Evolutionary conservation across 2,329 filamentous ascomycete species (phyloP), one percentile per base, ranked within the genome.

Genomic region (Ambrosiella cleistominuta): DNA sequence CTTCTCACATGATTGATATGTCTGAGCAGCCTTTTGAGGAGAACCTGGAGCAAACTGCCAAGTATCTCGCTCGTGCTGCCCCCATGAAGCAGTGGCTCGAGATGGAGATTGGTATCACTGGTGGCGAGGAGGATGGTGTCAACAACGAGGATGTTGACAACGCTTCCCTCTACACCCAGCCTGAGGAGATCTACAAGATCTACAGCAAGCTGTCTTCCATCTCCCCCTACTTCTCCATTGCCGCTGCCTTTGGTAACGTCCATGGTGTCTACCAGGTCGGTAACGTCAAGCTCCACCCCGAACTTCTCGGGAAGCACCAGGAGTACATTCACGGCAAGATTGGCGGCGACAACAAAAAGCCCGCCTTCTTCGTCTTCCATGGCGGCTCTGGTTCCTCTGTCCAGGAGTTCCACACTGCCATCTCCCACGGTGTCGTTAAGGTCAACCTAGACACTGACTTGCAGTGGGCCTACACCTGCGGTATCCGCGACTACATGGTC

Each of bases 21-120:
- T 93, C 86, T 35, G 93, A 96, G 77, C 91, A 97, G 78, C 70
- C 81, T 45, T 86, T 95, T 64, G 81, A 93, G 62, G 88, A 80
- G 75, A 97, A 98, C 82, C 85, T 98, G 68, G 71, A 85, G 69
- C 96, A 88, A 69, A 97, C 91, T 62, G 87, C 86, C 70, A 81
- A 84, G 72, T 96, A 98, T 79, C 81, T 97, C 63, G 85, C 95
- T 82, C 86, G 91, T 66, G 88, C 86, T 69, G 88, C 89, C 54
- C 89, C 90, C 66, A 88, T 96, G 88, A 95, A 94, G 81, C 89
- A 96, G 75, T 97, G 88, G 88, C 82, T 98, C 65, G 93, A 98
- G 82, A 98, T 97, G 91, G 86, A 88, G 71, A 77, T 75, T 64
- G 70, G 71, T 70, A 94, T 96, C 74, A 97, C 93, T 62, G 91